Evolutionary conservation across 441 rosid genomes (phyloP), one percentile per base, ranked within the genome.

Genomic region (Euphorbia corollata): DNA sequence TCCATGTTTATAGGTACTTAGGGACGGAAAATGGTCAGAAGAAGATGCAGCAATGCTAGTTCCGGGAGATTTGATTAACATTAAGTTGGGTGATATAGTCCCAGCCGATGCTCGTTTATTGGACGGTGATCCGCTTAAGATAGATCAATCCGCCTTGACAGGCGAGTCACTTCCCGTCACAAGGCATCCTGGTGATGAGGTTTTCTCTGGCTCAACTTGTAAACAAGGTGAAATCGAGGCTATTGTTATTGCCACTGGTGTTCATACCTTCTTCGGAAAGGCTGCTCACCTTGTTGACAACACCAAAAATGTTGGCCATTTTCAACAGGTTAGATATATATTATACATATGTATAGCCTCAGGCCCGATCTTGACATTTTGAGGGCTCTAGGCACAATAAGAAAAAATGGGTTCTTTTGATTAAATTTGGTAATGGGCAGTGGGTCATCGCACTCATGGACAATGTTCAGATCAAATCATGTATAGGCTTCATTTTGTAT

Each of bases 201-300:
- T 86, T 2, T 93, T 84, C 81, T 89, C 97, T 0, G 96, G 96
- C 39, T 91, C 97, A 45, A 93, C 96, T 23, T 91, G 99, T 80
- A 91, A 93, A 66, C 96, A 93, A 68, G 99, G 97, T 61, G 98
- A 93, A 83, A 85, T 93, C 47, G 97, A 90, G 71, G 98, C 96
- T 18, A 73, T 93, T 65, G 95, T 93, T 8, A 91, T 93, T 8
- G 95, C 96, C 73, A 89, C 97, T 1, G 97, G 96, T 64, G 96
- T 93, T 24, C 90, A 89, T 68, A 91, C 99, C 76, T 93, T 93
- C 84, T 93, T 93, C 64, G 97, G 99, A 67, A 93, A 93, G 72
- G 99, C 97, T 36, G 97, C 97, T 65, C 93, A 87, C 79, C 95
- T 93, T 50, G 97, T 91, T 18, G 97, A 93, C 68, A 89, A 73